phyloP scores from a whole-genome alignment of 2,329 filamentous ascomycete genomes.

The Trichoderma polysporum region DNA sequence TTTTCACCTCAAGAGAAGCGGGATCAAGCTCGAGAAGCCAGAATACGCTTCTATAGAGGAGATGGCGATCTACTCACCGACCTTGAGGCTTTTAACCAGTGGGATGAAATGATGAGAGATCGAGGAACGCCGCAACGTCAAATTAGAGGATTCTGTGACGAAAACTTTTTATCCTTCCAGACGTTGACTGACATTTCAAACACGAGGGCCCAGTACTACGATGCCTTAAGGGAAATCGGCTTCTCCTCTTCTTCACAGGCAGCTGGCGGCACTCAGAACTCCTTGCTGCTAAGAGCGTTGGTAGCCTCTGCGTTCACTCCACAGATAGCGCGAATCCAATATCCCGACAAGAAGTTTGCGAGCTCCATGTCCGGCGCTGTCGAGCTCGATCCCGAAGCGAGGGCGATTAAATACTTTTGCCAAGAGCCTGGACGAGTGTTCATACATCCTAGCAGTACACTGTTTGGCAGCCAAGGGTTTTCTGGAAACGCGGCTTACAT shows the following conservation, averaged over 20 bases:
- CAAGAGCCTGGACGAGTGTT: constrained; percentile 86
- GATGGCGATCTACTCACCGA: constrained; percentile 91
- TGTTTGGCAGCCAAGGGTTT: constrained; percentile 82
- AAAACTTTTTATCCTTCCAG: constrained; percentile 80
- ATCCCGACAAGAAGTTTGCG: constrained; percentile 94
- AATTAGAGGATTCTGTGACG: constrained; percentile 74
- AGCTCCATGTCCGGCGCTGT: constrained; percentile 84
- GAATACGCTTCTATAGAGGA: constrained; percentile 68
- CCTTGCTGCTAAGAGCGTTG: constrained; percentile 63
- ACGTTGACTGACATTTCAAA: constrained; percentile 86
- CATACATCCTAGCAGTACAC: constrained; percentile 82
- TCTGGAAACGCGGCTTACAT: constrained; percentile 74
- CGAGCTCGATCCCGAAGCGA: constrained; percentile 87
- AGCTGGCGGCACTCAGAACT: constrained; percentile 34
- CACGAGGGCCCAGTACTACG: constrained; percentile 81
- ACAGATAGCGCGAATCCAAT: constrained; percentile 86
- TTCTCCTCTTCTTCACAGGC: constrained; percentile 56
- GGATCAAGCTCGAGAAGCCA: constrained; percentile 75
- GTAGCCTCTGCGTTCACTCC: constrained; percentile 75
- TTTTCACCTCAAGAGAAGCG: constrained; percentile 78
- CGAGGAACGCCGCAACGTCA: constrained; percentile 57
- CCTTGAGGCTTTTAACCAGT: constrained; percentile 78
- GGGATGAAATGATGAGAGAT: constrained; percentile 65
- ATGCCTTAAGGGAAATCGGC: constrained; percentile 80
- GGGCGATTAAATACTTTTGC: constrained; percentile 89